Evolutionary conservation across 163 green algal species (phyloP).

Genomic region (Scenedesmus sp.): DNA sequence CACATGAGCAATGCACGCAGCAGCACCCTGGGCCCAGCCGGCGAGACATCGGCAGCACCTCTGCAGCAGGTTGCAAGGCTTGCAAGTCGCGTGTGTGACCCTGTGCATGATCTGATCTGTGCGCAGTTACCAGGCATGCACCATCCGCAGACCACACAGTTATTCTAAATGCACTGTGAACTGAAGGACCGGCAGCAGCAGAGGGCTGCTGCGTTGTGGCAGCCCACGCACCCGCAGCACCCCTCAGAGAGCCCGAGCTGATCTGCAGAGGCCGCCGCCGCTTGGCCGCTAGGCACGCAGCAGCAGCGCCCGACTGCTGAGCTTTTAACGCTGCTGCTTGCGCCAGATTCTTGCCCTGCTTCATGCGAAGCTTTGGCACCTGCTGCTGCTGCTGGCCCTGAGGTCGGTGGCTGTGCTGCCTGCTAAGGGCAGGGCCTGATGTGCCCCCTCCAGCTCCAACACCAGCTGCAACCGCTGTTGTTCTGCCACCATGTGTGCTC

Average conservation of each 20-base stretch:
- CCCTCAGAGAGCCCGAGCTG: background rate
- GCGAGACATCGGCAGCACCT: too few species aligned
- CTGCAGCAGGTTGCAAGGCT: too few species aligned
- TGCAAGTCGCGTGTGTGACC: too few species aligned
- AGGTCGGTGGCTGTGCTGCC: background rate
- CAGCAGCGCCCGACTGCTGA: constrained; percentile 14
- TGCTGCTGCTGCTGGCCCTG: constrained; percentile 7
- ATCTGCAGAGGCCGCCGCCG: background rate
- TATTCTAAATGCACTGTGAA: too few species aligned
- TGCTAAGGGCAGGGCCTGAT: background rate
- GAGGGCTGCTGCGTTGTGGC: too few species aligned
- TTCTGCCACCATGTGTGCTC: background rate
- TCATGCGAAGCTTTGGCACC: constrained; percentile 6
- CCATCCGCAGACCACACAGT: too few species aligned
- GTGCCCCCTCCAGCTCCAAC: background rate
- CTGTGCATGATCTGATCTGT: too few species aligned
- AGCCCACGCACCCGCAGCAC: background rate
- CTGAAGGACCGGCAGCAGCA: too few species aligned
- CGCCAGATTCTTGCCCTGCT: constrained; percentile 15
- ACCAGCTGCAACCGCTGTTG: background rate
- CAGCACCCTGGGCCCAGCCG: too few species aligned
- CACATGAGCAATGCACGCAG: too few species aligned
- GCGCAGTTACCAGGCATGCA: too few species aligned
- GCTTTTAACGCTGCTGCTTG: constrained; percentile 11
- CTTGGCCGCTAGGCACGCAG: background rate